A percentile compares a stretch with the other conserved stretches of the same genome.
Conservation (phyloP, 805 yeast genomes). For the Candida cerambycidarum region DNA sequence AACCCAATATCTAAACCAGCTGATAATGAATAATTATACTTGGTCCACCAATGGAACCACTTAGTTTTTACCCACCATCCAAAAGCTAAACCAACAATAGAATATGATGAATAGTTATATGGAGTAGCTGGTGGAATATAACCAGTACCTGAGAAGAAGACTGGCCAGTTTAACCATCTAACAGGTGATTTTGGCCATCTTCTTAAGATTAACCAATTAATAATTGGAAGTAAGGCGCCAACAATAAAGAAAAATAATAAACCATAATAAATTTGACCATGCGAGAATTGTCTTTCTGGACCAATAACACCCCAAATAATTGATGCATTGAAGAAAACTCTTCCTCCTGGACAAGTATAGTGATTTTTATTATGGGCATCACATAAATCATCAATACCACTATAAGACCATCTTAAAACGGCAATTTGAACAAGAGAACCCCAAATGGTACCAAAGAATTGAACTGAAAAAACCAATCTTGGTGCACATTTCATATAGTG, state of each 20-base stretch:
- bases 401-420: conserved; percentile 44
- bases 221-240: conserved; percentile 37
- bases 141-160: conserved; percentile 50
- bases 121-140: conserved; percentile 75
- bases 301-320: conserved; percentile 44
- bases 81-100: conserved; percentile 32
- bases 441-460: conserved; percentile 44
- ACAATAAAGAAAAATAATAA: conserved; percentile 39
- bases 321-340: conserved; percentile 42
- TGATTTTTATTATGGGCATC: conserved; percentile 23
- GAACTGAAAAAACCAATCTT: conserved; percentile 41
- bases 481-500: conserved; percentile 46
- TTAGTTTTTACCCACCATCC: conserved; percentile 40
- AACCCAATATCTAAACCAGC: conserved; percentile 47
- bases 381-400: conserved; percentile 35
- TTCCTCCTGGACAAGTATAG: conserved; percentile 44
- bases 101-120: conserved; percentile 60
- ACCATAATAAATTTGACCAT: conserved; percentile 23
- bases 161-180: conserved; percentile 19
- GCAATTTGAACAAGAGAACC: conserved; percentile 41
- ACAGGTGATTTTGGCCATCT: conserved; percentile 37
- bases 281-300: conserved; percentile 19
- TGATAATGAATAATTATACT: conserved; percentile 45
- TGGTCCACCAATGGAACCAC: conserved; percentile 39
- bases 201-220: conserved; percentile 39